Conservation (phyloP, 2,329 filamentous ascomycete species). For the Aureobasidium vineae region DNA sequence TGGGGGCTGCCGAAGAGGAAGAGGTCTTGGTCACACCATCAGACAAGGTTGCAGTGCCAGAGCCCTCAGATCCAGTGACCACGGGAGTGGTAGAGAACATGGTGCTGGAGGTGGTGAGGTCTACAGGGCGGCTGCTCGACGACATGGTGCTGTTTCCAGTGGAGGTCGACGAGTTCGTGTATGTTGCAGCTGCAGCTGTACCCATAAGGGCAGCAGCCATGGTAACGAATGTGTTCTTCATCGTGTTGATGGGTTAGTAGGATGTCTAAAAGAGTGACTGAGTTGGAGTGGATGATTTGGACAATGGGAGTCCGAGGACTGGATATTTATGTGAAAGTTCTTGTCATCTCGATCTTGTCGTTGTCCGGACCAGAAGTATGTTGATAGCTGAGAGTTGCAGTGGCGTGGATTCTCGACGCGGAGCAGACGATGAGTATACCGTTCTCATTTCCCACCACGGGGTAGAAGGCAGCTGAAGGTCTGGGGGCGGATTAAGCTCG, state of each 20-base stretch:
- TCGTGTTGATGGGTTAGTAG: slow-evolving; percentile 13
- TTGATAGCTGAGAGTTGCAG: neutral
- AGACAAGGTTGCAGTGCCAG: neutral
- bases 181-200: neutral
- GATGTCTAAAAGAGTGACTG: slow-evolving; percentile 20
- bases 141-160: neutral
- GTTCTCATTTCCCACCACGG: slow-evolving; percentile 21
- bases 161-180: neutral
- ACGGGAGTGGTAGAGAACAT: neutral
- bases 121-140: neutral
- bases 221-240: slow-evolving; percentile 10
- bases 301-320: neutral
- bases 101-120: neutral
- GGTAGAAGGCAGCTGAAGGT: neutral
- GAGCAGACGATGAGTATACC: slow-evolving; percentile 7
- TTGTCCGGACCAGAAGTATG: neutral
- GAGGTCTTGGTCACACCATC: neutral
- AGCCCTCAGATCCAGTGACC: neutral
- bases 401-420: neutral
- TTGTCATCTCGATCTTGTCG: neutral
- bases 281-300: slow-evolving; percentile 17
- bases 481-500: neutral
- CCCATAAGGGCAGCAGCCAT: slow-evolving; percentile 7
- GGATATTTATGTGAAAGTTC: slow-evolving; percentile 9
- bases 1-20: neutral